Conservation (phyloP, 495 filamentous ascomycete genomes). For the Collariella sp. region DNA sequence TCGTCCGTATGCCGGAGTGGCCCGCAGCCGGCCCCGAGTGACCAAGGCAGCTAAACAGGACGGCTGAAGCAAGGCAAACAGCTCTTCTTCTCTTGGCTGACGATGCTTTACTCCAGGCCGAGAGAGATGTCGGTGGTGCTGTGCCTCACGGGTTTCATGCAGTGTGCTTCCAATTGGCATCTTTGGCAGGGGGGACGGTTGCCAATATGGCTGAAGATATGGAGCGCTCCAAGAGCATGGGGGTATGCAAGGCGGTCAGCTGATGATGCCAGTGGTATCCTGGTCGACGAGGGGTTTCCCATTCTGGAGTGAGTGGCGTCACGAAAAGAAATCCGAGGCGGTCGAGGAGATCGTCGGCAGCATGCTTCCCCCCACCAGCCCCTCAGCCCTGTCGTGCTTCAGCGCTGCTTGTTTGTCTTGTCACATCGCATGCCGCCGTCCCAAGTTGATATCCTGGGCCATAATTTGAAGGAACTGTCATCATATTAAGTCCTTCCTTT, state of each 20-base stretch:
- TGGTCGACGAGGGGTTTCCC: neutral
- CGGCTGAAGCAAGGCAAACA: neutral
- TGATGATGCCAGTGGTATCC: slow-evolving; percentile 19
- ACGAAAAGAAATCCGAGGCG: slow-evolving; percentile 1
- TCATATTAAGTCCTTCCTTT: neutral
- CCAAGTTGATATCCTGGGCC: neutral
- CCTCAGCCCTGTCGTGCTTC: neutral
- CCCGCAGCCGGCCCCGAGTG: neutral
- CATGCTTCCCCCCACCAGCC: neutral
- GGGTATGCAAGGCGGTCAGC: slow-evolving; percentile 27
- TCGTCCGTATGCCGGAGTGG: slow-evolving; percentile 4
- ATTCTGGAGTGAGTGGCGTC: slow-evolving; percentile 2
- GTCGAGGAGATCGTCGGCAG: neutral
- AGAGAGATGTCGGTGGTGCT: neutral
- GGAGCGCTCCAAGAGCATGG: slow-evolving; percentile 3
- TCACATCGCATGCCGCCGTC: neutral
- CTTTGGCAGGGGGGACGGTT: neutral
- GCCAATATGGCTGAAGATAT: slow-evolving; percentile 8
- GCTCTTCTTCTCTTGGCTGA: neutral
- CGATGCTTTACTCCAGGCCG: neutral
- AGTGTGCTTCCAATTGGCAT: neutral
- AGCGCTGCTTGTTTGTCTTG: neutral
- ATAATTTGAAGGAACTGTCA: neutral
- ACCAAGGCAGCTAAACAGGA: neutral
- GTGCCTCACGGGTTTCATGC: neutral